Conservation (phyloP, 768 basidiomycete species). For the Pleurotus giganteus region DNA sequence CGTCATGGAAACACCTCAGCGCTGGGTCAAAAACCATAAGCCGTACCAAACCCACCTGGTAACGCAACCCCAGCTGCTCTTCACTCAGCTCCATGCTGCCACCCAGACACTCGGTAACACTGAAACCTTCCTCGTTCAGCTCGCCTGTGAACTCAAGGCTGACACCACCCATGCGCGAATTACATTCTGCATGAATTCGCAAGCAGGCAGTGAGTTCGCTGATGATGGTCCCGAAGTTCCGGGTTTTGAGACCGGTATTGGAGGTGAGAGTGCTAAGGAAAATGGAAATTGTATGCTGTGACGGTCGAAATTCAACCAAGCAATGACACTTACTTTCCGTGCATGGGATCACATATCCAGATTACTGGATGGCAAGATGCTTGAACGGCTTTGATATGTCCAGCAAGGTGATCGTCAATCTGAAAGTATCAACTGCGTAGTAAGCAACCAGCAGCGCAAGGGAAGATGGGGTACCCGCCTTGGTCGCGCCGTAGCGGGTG, state of each 20-base stretch:
- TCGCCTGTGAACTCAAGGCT: constrained; percentile 94
- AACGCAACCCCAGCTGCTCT: constrained; percentile 85
- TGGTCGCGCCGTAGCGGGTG: constrained; percentile 87
- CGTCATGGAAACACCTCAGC: neutral
- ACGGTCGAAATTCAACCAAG: neutral
- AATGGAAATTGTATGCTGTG: no score
- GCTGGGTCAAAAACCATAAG: neutral
- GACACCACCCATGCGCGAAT: constrained; percentile 79
- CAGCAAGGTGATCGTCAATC: constrained; percentile 73
- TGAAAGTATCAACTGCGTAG: constrained; percentile 23
- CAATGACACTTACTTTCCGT: constrained; percentile 82
- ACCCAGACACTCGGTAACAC: constrained; percentile 95
- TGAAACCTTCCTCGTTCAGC: constrained; percentile 85
- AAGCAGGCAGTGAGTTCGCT: constrained; percentile 82
- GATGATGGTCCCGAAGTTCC: constrained; percentile 87
- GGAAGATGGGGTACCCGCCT: constrained; percentile 49
- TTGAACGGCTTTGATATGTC: constrained; percentile 82
- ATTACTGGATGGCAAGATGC: constrained; percentile 80
- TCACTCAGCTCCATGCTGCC: constrained; percentile 95
- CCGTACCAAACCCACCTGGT: constrained; percentile 57
- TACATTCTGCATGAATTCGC: constrained; percentile 69
- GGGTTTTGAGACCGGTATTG: constrained; percentile 79
- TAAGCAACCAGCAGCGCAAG: neutral
- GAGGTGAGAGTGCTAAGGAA: constrained; percentile 75
- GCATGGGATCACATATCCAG: constrained; percentile 99